Conservation (phyloP, 192 early-diverging fungal species). For the Linnemannia elongata region DNA sequence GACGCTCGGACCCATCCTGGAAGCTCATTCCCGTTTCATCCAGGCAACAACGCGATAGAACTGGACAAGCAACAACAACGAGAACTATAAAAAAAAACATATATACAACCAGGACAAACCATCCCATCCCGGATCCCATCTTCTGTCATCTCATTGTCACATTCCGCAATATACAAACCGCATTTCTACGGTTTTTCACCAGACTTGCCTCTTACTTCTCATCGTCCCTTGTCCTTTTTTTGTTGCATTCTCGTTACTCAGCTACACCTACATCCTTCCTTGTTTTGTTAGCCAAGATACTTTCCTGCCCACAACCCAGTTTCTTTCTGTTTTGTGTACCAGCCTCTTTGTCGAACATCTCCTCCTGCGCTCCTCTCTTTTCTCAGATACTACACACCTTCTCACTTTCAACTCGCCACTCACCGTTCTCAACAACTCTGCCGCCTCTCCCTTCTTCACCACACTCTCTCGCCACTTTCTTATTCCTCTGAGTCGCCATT, state of each 20-base stretch:
- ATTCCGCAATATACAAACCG: neutral
- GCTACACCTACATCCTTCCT: neutral
- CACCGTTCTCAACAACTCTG: neutral
- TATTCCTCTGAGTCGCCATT: neutral
- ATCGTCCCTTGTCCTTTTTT: neutral
- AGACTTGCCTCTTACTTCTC: neutral
- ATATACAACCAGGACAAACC: neutral
- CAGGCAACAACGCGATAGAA: neutral
- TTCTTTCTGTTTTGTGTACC: neutral
- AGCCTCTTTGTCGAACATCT: neutral
- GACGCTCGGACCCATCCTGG: conserved; percentile 6
- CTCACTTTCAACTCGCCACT: neutral
- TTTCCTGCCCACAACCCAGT: neutral
- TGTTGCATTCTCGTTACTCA: neutral
- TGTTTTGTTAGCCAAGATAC: neutral
- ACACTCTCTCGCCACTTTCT: neutral
- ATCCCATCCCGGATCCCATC: neutral
- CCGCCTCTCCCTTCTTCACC: neutral
- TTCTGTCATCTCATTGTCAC: neutral
- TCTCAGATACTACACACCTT: neutral
- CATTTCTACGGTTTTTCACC: neutral
- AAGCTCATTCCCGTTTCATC: conserved; percentile 27
- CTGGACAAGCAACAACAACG: neutral
- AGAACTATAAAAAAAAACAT: neutral
- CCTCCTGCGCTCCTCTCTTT: neutral